Percentiles rank a stretch among this genome's conserved stretches.
Evolutionary conservation across 2,329 filamentous ascomycete species (phyloP).

Genomic region (Waltergamsia citrina): DNA sequence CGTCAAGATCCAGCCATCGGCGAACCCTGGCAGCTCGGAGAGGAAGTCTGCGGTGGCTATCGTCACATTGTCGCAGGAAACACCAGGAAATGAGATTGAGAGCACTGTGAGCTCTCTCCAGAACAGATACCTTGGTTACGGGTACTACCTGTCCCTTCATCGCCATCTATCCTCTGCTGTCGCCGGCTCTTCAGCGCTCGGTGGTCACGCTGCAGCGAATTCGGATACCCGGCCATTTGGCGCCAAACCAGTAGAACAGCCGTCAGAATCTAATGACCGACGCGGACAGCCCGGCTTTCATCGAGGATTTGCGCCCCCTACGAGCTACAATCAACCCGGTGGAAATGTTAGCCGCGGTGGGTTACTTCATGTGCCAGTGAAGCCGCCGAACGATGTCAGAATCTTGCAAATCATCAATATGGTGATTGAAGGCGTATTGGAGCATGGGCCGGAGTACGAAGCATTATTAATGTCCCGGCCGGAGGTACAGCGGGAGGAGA

Average conservation of each 20-base stretch:
- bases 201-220: slow-evolving; percentile 18
- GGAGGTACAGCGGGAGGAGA: slow-evolving; percentile 76
- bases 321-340: slow-evolving; percentile 46
- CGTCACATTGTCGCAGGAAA: slow-evolving; percentile 71
- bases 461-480: slow-evolving; percentile 81
- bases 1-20: slow-evolving; percentile 58
- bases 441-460: slow-evolving; percentile 80
- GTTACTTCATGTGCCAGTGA: slow-evolving; percentile 60
- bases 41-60: slow-evolving; percentile 69
- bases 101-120: slow-evolving; percentile 67
- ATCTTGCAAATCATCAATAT: slow-evolving; percentile 80
- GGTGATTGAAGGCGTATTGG: slow-evolving; percentile 70
- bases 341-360: slow-evolving; percentile 33
- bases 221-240: slow-evolving; percentile 61
- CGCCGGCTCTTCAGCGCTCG: background rate
- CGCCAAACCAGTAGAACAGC: slow-evolving; percentile 54
- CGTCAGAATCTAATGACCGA: slow-evolving; percentile 20
- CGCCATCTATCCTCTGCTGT: slow-evolving; percentile 72
- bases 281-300: slow-evolving; percentile 33
- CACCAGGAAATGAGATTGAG: slow-evolving; percentile 76
- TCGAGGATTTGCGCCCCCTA: slow-evolving; percentile 66
- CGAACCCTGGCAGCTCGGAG: slow-evolving; percentile 44
- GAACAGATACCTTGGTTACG: slow-evolving; percentile 77
- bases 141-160: slow-evolving; percentile 72
- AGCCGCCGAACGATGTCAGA: slow-evolving; percentile 66